Evolutionary conservation across 495 filamentous ascomycete species (phyloP), one percentile per base, ranked within the genome.

Genomic region (Penicillium robsamsonii): DNA sequence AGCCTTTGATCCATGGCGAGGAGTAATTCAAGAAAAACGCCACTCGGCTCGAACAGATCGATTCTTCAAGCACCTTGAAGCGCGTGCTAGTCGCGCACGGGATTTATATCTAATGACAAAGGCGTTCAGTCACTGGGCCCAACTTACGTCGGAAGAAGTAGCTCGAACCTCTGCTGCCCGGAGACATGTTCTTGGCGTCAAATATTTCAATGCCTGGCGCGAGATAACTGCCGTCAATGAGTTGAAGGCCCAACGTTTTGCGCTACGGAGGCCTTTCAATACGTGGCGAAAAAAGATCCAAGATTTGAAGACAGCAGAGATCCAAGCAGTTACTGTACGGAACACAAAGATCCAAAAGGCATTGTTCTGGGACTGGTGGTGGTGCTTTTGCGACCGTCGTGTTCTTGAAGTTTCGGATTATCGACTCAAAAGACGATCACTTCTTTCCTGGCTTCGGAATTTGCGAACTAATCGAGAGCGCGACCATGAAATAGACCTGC

Each of bases 121-220:
- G 66, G 84, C 87, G 3, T 90, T 91, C 60, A 82, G 81, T 4
- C 86, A 90, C 60, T 93, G 89, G 89, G 82, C 81, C 27, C 80
- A 84, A 46, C 71, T 79, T 17, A 74, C 84, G 37, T 77, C 75
- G 7, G 86, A 91, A 45, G 80, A 87, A 59, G 74, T 81, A 17
- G 72, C 79, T 55, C 77, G 72, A 37, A 86, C 85, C 4, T 77
- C 77, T 20, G 73, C 80, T 48, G 89, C 87, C 24, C 80, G 87
- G 53, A 71, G 80, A 57, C 88, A 89, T 67, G 80, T 92, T 24
- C 71, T 92, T 12, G 75, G 84, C 57, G 80, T 83, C 53, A 86
- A 85, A 53, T 91, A 86, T 61, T 94, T 92, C 66, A 84, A 85
- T 60, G 85, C 84, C 4, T 94, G 89, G 89, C 79, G 83, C 33